Percentiles rank a stretch among this genome's conserved stretches.
Conservation (phyloP, 139 green algal genomes). For the Choricystis sp. region DNA sequence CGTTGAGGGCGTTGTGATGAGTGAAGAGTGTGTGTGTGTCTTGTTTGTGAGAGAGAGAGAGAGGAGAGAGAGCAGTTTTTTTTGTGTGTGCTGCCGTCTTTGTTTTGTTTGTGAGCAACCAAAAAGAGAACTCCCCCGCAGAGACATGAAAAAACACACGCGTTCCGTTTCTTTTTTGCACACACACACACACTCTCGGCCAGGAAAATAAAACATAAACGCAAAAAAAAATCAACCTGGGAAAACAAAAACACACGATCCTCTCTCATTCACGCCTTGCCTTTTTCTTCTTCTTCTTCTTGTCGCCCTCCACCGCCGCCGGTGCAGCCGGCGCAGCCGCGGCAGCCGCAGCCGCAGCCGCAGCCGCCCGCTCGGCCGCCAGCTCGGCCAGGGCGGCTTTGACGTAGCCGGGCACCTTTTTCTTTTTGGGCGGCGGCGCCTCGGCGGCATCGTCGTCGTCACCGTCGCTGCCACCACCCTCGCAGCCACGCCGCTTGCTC, state of each 20-base stretch:
- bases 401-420: slow-evolving; percentile 17
- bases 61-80: background rate
- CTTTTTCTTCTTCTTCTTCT: background rate
- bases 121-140: background rate
- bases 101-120: too few relatives aligned
- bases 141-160: too few relatives aligned
- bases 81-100: too few relatives aligned
- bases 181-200: background rate
- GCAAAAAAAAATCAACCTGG: background rate
- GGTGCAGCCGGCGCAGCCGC: background rate
- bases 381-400: slow-evolving; percentile 22
- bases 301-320: background rate
- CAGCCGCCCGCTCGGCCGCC: slow-evolving; percentile 12
- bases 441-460: background rate
- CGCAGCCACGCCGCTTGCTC: background rate
- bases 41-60: background rate
- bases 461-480: background rate
- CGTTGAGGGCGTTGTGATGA: slow-evolving; percentile 39
- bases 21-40: background rate
- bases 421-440: slow-evolving; percentile 5
- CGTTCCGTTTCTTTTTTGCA: too few relatives aligned
- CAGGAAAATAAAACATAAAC: background rate
- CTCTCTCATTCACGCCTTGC: background rate
- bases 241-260: background rate
- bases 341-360: background rate